Conservation (phyloP, 345 rosid genomes). For the Alliaria petiolata region DNA sequence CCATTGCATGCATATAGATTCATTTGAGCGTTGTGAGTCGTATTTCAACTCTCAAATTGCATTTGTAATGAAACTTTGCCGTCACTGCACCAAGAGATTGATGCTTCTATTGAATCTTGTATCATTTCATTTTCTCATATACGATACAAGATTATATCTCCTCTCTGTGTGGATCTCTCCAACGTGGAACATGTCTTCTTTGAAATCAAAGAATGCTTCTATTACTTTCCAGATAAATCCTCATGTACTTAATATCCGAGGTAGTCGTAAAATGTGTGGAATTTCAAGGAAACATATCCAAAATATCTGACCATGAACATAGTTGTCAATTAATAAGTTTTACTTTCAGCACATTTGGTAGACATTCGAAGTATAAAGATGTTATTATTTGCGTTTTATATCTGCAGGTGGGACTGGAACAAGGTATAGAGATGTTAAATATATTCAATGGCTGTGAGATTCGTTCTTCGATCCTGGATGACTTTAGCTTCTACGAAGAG, state of each 20-base stretch:
- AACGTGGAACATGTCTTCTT: not conserved
- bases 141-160: no score
- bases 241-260: not conserved
- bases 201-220: not conserved
- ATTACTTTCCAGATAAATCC: not conserved
- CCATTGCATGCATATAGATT: not conserved
- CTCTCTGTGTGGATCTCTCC: not conserved
- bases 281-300: not conserved
- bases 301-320: not conserved
- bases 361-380: not conserved
- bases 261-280: not conserved
- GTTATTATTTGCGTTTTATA: not conserved
- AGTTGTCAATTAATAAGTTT: not conserved
- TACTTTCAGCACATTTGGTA: not conserved
- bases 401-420: conserved; percentile 60
- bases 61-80: not conserved
- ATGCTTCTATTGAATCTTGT: not conserved
- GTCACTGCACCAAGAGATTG: not conserved
- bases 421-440: conserved; percentile 65
- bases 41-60: not conserved
- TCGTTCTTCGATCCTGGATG: conserved; percentile 68
- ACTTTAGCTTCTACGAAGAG: conserved; percentile 72
- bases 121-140: not conserved
- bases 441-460: conserved; percentile 48
- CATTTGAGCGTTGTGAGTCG: not conserved